Evolutionary conservation across 75 land plant genomes (phyloP).

Genomic region (Pinus taeda): DNA sequence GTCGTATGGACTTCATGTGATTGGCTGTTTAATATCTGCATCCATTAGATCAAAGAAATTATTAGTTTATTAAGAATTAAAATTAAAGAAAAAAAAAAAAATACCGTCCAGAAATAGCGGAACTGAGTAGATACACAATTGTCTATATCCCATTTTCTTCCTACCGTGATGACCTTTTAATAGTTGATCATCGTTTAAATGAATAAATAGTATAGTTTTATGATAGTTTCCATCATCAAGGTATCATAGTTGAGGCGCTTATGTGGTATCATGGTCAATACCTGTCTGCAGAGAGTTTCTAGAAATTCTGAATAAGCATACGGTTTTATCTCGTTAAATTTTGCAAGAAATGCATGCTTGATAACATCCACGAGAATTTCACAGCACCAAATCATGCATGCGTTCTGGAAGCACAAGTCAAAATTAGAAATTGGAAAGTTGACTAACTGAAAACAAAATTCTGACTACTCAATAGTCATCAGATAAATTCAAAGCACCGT

Average conservation of each 20-base stretch:
- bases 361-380: conserved; percentile 85
- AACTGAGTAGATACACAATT: not conserved
- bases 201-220: not conserved
- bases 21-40: conserved; percentile 66
- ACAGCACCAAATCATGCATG: conserved; percentile 77
- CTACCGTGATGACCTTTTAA: not conserved
- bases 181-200: not conserved
- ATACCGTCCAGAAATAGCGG: not conserved
- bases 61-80: not conserved
- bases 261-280: conserved; percentile 16
- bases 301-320: conserved; percentile 92
- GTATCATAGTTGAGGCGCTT: not conserved
- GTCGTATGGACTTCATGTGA: conserved; percentile 48
- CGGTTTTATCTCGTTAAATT: conserved; percentile 96
- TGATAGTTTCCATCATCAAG: not conserved
- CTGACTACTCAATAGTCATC: not conserved
- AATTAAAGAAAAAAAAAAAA: not conserved
- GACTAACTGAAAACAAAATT: conserved; percentile 1
- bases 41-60: not conserved
- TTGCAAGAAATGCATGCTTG: conserved; percentile 96
- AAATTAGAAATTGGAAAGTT: conserved; percentile 6
- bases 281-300: conserved; percentile 95
- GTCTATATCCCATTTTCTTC: not conserved
- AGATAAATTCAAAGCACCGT: not conserved
- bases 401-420: conserved; percentile 53